A percentile compares a stretch with the other conserved stretches of the same genome.
Conservation (phyloP, 2,329 filamentous ascomycete species). For the Fonsecaea monophora region DNA sequence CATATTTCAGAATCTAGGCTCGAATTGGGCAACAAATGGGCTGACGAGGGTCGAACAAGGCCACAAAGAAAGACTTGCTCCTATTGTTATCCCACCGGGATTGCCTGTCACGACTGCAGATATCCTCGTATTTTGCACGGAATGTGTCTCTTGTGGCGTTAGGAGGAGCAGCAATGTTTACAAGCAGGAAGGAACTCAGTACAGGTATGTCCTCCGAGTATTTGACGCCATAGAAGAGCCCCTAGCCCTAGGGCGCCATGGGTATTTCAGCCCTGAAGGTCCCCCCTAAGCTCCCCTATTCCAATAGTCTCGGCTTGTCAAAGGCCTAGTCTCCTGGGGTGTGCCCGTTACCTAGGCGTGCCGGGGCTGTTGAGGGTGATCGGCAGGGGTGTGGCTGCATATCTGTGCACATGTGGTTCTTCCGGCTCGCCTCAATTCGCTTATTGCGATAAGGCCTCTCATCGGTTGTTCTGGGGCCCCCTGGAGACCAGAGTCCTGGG, state of each 20-base stretch:
- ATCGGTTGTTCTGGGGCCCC: not conserved
- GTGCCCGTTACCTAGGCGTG: not conserved
- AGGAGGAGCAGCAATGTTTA: not conserved
- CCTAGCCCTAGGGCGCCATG: not conserved
- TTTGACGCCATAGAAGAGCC: too few relatives aligned
- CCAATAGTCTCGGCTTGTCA: not conserved
- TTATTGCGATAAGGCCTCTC: constrained; percentile 9
- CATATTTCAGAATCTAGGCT: constrained; percentile 3
- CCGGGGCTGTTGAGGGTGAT: not conserved
- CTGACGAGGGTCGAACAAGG: not conserved
- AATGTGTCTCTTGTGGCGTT: not conserved
- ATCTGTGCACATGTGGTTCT: constrained; percentile 9
- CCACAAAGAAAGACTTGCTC: not conserved
- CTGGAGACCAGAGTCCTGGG: constrained; percentile 5
- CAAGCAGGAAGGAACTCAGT: not conserved
- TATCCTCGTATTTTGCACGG: not conserved
- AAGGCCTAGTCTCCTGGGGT: not conserved
- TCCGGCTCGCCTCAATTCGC: constrained; percentile 27
- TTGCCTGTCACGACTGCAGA: constrained; percentile 6
- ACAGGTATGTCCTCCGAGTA: not conserved
- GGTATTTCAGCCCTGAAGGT: not conserved
- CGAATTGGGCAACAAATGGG: not conserved
- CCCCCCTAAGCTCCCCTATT: not conserved
- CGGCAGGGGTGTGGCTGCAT: constrained; percentile 8
- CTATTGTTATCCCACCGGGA: not conserved